Base-by-base conservation (phyloP, 805 yeast species). In the Grigorovia yakushimaensis region DNA sequence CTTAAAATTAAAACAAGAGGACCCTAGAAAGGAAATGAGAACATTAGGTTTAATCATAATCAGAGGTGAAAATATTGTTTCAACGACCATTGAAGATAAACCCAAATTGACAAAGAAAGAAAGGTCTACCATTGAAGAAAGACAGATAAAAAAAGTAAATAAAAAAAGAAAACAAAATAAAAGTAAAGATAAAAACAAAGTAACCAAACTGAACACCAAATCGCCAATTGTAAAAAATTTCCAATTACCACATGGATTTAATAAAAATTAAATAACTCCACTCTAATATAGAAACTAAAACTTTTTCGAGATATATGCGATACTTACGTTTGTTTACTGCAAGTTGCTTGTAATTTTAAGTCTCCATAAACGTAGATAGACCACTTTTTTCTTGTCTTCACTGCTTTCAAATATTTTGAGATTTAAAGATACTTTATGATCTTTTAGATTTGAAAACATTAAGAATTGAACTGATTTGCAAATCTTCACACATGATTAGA, bases 1-100 rank as follows among this genome's bases (percentile, higher is more conserved):
- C 37, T 54, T 72, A 39, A 60, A 66, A 35, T 13, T 11, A 11
- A 23, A 42, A 21, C 45, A 61, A 50, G 51, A 60, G 52, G 51
- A 62, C 71, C 65, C 74, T 11, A 72, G 71, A 38, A 84, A 82
- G 50, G 89, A 84, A 51, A 86, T 81, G 57, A 72, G 98, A 48
- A 69, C 79, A 5, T 67, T 93, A 21, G 98, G 98, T 0, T 73
- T 93, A 45, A 76, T 86, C 1, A 83, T 91, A 36, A 68, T 91
- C 42, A 74, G 98, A 56, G 98, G 98, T 2, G 96, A 88, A 54
- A 85, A 83, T 54, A 79, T 93, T 23, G 78, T 89, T 11, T 78
- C 88, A 10, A 62, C 65, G 2, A 78, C 85, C 30, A 91, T 64
- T 10, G 66, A 62, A 43, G 85, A 67, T 73, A 81, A n/a, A 77